These are phyloP conservation scores for Lactarius indigo DNA, from an alignment of 768 basidiomycete genomes.

Conservation along the genomic window DNA sequence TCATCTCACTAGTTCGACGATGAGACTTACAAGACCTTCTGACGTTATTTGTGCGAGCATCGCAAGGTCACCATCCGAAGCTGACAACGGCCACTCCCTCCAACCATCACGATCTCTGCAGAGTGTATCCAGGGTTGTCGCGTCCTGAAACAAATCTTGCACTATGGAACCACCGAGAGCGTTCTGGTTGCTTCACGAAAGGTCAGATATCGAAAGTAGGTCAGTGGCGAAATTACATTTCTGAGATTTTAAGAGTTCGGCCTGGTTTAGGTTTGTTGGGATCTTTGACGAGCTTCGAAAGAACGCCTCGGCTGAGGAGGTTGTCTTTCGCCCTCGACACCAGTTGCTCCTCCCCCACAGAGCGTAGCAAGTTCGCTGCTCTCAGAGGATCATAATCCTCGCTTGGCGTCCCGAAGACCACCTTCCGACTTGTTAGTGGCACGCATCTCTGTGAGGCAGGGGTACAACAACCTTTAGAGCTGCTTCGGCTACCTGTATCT, in stretches of 20 bases:
- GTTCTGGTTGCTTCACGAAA: conserved; percentile 55
- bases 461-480: conserved; percentile 56
- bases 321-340: conserved; percentile 55
- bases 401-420: conserved; percentile 70
- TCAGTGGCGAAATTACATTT: conserved; percentile 41
- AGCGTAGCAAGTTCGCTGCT: conserved; percentile 55
- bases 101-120: conserved; percentile 48
- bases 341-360: conserved; percentile 53
- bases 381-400: conserved; percentile 63
- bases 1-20: background rate
- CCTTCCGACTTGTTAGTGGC: conserved; percentile 40
- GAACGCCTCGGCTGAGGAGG: conserved; percentile 58
- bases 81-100: conserved; percentile 76
- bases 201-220: background rate
- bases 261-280: conserved; percentile 64
- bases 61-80: conserved; percentile 78
- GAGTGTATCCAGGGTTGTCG: conserved; percentile 57
- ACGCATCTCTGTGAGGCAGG: background rate
- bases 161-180: conserved; percentile 61
- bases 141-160: conserved; percentile 68
- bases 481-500: conserved; percentile 56
- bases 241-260: conserved; percentile 72
- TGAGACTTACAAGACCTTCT: conserved; percentile 56
- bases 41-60: conserved; percentile 79
- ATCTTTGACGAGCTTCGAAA: conserved; percentile 66